Evolutionary conservation across 495 filamentous ascomycete species (phyloP), one percentile per base, ranked within the genome.

Genomic region (Neurospora sp.): DNA sequence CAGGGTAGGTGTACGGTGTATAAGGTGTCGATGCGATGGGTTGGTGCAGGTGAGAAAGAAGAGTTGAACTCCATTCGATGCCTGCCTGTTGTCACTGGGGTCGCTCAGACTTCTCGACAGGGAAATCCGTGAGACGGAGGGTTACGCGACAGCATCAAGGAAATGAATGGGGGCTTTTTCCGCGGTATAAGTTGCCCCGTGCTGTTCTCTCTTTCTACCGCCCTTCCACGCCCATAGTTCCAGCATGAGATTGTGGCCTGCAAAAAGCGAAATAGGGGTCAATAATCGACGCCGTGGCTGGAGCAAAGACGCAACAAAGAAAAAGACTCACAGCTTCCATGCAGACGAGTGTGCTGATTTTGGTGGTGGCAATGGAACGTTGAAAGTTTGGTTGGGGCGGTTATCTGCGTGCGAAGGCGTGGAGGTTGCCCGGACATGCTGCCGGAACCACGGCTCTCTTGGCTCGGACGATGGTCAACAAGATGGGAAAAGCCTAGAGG

Each of bases 151-250:
- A 66, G 27, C 54, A 35, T 18, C 54, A 66, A 66, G 27, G 54
- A 37, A 66, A 66, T 66, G 54, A 66, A 66, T 66, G 54, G 54
- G 54, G 54, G 54, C 27, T 66, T 66, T 59, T 66, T 18, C 54
- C 7, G 27, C 27, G 31, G 54, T 62, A 16, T 62, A 8, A 62
- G 23, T 35, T 62, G 54, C 54, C 54, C 14, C 54, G 23, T 66
- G 54, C 27, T 66, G 27, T 66, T 66, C 54, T 31, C 23, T 66
- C 14, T 66, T 66, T 69, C 39, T 38, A 11, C 73, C 16, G 41
- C 71, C 70, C 42, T 70, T 69, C 54, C 71, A 18, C 39, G 69
- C 46, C 39, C 48, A 72, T 5, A 37, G n/a, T 46, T 73, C 72
- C 72, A 72, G 27, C 54, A 35, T 66, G 6, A 35, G 27, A 62